Evolutionary conservation across 1,284 basidiomycete species (phyloP).

Genomic region (Ustilago bromivora): DNA sequence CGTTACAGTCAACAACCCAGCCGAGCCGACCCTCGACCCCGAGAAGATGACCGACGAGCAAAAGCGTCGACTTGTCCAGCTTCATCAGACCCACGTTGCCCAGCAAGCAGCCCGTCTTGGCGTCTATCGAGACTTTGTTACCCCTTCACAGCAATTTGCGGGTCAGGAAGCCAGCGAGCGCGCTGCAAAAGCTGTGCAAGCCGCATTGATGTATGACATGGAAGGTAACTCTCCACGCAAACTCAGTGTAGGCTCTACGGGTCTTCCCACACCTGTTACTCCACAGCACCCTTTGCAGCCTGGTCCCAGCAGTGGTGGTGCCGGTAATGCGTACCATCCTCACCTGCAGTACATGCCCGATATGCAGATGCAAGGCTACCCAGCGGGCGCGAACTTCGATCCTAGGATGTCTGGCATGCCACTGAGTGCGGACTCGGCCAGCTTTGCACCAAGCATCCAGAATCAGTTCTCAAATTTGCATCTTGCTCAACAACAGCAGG

Average conservation of each 20-base stretch:
- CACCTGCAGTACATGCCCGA: conserved; percentile 14
- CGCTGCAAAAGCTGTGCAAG: conserved; percentile 52
- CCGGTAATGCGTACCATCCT: conserved; percentile 5
- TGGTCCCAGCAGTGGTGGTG: conserved; percentile 20
- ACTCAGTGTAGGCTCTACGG: conserved; percentile 42
- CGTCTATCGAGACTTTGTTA: conserved; percentile 54
- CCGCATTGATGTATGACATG: conserved; percentile 55
- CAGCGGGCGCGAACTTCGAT: conserved; percentile 19
- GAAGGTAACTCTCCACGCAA: conserved; percentile 47
- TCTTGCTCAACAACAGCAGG: conserved; percentile 30
- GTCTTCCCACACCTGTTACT: conserved; percentile 47
- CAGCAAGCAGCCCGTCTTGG: conserved; percentile 43
- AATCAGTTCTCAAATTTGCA: conserved; percentile 46
- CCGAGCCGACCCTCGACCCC: conserved; percentile 33
- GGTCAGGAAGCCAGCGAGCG: conserved; percentile 52
- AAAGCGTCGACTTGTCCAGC: conserved; percentile 37
- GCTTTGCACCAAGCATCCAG: conserved; percentile 43
- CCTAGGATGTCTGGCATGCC: conserved; percentile 39
- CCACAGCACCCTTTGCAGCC: conserved; percentile 50
- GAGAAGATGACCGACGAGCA: conserved; percentile 50
- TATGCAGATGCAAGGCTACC: conserved; percentile 24
- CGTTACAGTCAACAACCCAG: conserved; percentile 31
- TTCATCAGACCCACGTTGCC: conserved; percentile 48
- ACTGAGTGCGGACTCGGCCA: conserved; percentile 38
- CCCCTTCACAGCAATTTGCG: conserved; percentile 46